These are phyloP conservation scores for Jaltomata sinuosa DNA, from an alignment of 257 asterid genomes.

Conservation along the genomic window DNA sequence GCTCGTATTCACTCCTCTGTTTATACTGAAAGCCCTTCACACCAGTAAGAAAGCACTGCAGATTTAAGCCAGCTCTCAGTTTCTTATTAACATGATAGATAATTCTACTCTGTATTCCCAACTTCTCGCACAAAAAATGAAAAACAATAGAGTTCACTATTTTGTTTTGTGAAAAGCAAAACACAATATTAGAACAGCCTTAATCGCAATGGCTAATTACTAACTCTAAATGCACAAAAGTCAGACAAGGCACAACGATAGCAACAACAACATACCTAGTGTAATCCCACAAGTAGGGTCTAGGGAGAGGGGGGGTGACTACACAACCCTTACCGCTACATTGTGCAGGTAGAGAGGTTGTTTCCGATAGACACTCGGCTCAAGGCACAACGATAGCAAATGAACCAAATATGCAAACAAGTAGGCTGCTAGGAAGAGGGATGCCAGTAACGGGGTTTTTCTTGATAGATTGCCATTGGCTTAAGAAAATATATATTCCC, in stretches of 20 bases:
- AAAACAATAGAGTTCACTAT: neutral
- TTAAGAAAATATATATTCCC: neutral
- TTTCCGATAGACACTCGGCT: too few species aligned
- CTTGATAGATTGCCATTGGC: neutral
- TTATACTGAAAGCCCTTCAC: constrained; percentile 71
- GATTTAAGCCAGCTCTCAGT: constrained; percentile 7
- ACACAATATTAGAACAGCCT: neutral
- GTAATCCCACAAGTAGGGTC: too few species aligned
- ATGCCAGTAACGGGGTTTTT: neutral
- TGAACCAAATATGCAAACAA: neutral
- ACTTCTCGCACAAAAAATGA: neutral
- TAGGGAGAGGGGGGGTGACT: too few species aligned
- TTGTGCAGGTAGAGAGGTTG: too few species aligned
- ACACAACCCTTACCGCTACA: too few species aligned
- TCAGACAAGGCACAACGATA: neutral
- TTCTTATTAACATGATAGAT: neutral
- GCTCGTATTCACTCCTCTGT: constrained; percentile 52
- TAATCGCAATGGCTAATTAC: neutral
- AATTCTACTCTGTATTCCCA: neutral
- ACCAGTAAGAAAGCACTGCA: constrained; percentile 75
- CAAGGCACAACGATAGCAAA: neutral
- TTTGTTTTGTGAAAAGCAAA: neutral
- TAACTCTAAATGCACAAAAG: neutral
- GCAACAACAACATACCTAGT: too few species aligned
- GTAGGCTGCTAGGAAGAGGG: neutral